Evolutionary conservation across 2,329 filamentous ascomycete species (phyloP).

Genomic region (Colletotrichum musae): DNA sequence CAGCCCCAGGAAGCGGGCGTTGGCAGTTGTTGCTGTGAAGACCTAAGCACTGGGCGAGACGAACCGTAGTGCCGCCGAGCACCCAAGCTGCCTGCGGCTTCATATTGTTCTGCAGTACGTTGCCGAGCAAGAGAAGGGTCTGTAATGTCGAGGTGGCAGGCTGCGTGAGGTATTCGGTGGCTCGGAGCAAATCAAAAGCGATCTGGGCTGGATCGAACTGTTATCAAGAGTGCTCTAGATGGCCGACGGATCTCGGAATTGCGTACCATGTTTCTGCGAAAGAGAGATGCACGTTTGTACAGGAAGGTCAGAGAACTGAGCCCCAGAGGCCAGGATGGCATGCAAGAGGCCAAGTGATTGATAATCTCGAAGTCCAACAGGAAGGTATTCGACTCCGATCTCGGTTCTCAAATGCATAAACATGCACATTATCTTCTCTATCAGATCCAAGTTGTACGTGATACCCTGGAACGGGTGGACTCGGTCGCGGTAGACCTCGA

Average conservation of each 20-base stretch:
- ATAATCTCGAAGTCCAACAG: background rate
- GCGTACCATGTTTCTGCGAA: constrained; percentile 1
- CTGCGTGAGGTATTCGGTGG: constrained; percentile 12
- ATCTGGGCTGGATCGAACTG: background rate
- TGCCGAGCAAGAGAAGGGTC: constrained; percentile 26
- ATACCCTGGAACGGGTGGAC: constrained; percentile 9
- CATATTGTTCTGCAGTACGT: constrained; percentile 37
- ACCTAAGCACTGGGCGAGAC: constrained; percentile 33
- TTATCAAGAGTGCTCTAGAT: too few species aligned
- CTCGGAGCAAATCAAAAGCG: constrained; percentile 8
- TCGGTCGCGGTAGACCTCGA: constrained; percentile 3
- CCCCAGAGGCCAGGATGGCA: constrained; percentile 1
- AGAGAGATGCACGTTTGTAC: background rate
- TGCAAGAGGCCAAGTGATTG: background rate
- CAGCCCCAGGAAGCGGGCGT: background rate
- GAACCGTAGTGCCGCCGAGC: constrained; percentile 30
- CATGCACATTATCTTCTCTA: background rate
- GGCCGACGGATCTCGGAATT: too few species aligned
- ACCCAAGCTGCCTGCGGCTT: constrained; percentile 40
- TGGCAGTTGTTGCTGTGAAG: constrained; percentile 6
- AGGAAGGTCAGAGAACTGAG: constrained; percentile 6
- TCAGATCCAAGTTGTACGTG: background rate
- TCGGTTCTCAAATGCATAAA: background rate
- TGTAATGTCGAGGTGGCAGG: background rate
- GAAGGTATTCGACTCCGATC: background rate